phyloP scores from a whole-genome alignment of 148 eudicot species.

The Cornus florida region DNA sequence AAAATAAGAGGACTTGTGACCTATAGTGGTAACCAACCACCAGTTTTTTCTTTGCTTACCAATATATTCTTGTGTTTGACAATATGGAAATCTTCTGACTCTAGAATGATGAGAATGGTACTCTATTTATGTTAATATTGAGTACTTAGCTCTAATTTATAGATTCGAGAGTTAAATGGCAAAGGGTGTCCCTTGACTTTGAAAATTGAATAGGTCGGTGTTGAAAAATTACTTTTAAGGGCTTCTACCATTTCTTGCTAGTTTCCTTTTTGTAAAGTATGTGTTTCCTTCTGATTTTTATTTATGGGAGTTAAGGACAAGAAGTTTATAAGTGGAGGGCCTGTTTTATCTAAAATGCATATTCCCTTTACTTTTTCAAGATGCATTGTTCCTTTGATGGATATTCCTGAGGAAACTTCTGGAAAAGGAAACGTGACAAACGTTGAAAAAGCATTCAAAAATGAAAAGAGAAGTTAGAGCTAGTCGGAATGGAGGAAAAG shows the following conservation, averaged over 20 bases:
- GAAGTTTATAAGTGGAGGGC: not conserved
- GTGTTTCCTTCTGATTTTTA: too few relatives aligned
- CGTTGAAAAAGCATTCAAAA: too few relatives aligned
- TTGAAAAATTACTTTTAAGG: not conserved
- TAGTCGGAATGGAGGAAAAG: not conserved
- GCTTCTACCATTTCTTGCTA: too few relatives aligned
- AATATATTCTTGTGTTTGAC: not conserved
- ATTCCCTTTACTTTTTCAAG: not conserved
- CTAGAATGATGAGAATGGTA: not conserved
- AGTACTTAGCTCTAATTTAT: not conserved
- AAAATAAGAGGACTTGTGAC: too few relatives aligned
- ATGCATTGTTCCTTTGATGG: not conserved
- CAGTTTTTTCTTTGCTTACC: not conserved
- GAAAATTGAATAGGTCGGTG: not conserved
- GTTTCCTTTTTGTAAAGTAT: too few relatives aligned
- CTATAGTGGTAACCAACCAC: too few relatives aligned
- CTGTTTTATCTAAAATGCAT: too few relatives aligned
- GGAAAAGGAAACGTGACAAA: too few relatives aligned
- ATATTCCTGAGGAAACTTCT: too few relatives aligned
- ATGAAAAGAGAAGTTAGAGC: too few relatives aligned
- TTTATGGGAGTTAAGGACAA: not conserved
- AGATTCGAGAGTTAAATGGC: not conserved
- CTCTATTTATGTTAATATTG: not conserved
- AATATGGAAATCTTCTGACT: not conserved
- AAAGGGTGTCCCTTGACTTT: constrained; percentile 6